Conservation (phyloP, 2,329 filamentous ascomycete genomes). For the Colletotrichum liaoningense region DNA sequence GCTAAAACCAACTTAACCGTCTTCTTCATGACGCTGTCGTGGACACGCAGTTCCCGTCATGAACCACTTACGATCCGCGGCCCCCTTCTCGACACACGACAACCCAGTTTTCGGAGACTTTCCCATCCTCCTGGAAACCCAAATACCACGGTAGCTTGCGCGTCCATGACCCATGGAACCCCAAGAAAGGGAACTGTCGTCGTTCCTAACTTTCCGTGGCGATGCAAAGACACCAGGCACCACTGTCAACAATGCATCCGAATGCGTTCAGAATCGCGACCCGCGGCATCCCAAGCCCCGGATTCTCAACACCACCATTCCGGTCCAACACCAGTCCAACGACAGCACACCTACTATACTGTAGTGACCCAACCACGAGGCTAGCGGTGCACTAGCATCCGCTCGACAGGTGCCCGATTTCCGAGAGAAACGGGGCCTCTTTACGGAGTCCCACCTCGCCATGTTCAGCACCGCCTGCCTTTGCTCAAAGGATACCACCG, state of each 20-base stretch:
- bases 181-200: background rate
- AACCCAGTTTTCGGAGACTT: background rate
- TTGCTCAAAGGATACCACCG: slow-evolving; percentile 4
- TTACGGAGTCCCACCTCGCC: slow-evolving; percentile 12
- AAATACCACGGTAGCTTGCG: slow-evolving; percentile 3
- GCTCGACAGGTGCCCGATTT: slow-evolving; percentile 10
- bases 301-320: background rate
- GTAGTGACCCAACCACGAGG: background rate
- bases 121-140: background rate
- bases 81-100: background rate
- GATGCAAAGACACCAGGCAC: background rate
- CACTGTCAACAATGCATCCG: background rate
- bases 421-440: background rate
- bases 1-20: background rate
- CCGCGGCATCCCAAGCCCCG: background rate
- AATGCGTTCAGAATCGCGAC: background rate
- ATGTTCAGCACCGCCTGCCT: slow-evolving; percentile 3
- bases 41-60: background rate
- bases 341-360: background rate
- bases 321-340: background rate
- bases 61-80: background rate
- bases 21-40: background rate
- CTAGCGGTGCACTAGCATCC: background rate
- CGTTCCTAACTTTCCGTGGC: background rate
- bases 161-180: background rate